phyloP scores from a whole-genome alignment of 495 filamentous ascomycete species.

The Penicillium argentinense region DNA sequence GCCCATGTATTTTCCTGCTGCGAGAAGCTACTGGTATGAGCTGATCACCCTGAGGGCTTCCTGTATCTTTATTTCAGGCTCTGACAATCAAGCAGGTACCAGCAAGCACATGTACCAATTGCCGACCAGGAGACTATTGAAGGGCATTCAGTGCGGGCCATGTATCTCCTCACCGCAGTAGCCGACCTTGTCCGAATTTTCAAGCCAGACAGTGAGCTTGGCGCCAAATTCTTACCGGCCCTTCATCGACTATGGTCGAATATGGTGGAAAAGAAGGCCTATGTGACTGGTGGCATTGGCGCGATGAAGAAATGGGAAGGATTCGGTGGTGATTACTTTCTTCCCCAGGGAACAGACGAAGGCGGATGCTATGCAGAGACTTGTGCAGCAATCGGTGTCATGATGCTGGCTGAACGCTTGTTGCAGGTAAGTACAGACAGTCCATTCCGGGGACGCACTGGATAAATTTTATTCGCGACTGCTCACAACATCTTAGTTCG shows the following conservation, averaged over 20 bases:
- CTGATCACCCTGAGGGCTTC: no score
- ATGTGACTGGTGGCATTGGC: constrained; percentile 61
- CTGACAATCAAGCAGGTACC: no score
- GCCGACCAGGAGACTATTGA: constrained; percentile 54
- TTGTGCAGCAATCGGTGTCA: constrained; percentile 60
- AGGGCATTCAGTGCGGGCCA: constrained; percentile 59
- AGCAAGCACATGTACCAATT: constrained; percentile 56
- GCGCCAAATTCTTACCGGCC: constrained; percentile 22
- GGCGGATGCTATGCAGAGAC: constrained; percentile 64
- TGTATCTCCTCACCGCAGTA: constrained; percentile 52
- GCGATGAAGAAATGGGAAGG: constrained; percentile 61
- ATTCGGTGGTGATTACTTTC: constrained; percentile 59
- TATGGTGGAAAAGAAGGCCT: constrained; percentile 59
- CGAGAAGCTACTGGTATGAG: constrained; percentile 43
- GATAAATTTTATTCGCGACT: background rate
- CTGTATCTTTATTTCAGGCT: no score
- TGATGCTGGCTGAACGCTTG: constrained; percentile 57
- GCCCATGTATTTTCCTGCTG: constrained; percentile 42
- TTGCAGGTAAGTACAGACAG: constrained; percentile 48
- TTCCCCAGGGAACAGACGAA: constrained; percentile 56
- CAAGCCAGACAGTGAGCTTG: constrained; percentile 20
- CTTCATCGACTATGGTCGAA: constrained; percentile 54
- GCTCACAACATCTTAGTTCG: constrained; percentile 32
- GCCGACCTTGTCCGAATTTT: constrained; percentile 33
- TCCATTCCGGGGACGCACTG: no score